Evolutionary conservation across 371 early-diverging fungal genomes (phyloP), one percentile per base, ranked within the genome.

Genomic region (Nematocida sp.): DNA sequence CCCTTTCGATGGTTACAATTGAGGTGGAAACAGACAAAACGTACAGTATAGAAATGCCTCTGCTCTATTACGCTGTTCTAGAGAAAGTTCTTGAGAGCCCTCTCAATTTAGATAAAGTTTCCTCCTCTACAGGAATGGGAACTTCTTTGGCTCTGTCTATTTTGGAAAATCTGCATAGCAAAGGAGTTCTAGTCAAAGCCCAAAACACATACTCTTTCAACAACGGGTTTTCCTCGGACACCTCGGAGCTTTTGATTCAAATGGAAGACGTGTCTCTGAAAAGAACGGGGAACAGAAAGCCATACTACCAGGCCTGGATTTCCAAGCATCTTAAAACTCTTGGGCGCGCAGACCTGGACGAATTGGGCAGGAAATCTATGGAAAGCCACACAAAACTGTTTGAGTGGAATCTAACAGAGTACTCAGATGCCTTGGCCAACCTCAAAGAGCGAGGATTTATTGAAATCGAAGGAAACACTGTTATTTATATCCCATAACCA

Each of bases 261-360:
- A 21, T 23, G 32, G 37, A 38, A 11, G 58, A 45, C 13, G 27
- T 48, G 23, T 19, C 56, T 3, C 4, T 32, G 2, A 70, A 37
- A 8, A n/a, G 74, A 23, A 31, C 50, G 29, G 74, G 74, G 3
- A 70, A 43, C 25, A n/a, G 74, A 38, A 70, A 70, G 74, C 41
- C 63, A 29, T 70, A 70, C 74, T 70, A 70, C 62, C 74, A 70
- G 48, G 74, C 74, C 7, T 62, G 55, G 32, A 62, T 70, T 11
- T 60, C 74, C 11, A 5, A 37, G 37, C 11, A 29, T 3, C 41
- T 60, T 15, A 70, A 70, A 34, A n/a, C 64, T 4, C 5, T 27
- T 15, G 37, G 38, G 2, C 37, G 32, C 45, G 34, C 32, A n/a
- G 31, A 17, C 13, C 13, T 62, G 2, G 19, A 21, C 36, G 1